Percentiles rank a stretch among this genome's conserved stretches.
Conservation (phyloP, 805 yeast genomes). For the Yarrowia sp. region DNA sequence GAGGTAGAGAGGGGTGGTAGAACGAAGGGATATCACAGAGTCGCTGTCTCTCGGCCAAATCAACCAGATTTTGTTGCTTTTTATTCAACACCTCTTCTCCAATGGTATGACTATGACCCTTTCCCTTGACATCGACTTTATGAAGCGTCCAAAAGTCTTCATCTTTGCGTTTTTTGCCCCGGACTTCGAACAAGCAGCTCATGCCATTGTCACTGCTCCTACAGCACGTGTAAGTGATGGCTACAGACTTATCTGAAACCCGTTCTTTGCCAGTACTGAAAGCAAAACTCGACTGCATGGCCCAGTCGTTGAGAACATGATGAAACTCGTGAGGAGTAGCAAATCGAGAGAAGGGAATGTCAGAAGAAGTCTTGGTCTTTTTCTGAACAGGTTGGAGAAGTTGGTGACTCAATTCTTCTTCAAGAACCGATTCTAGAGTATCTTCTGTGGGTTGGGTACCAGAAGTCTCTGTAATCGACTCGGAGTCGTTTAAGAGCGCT, state of each 20-base stretch:
- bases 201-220: neutral
- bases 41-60: conserved; percentile 6
- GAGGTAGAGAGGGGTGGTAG: conserved; percentile 7
- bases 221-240: conserved; percentile 14
- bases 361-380: neutral
- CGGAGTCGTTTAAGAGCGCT: no score
- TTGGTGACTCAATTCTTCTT: neutral
- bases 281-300: neutral
- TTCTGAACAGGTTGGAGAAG: neutral
- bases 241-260: neutral
- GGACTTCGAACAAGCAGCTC: neutral
- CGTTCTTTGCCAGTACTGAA: conserved; percentile 15
- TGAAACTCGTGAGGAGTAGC: conserved; percentile 6
- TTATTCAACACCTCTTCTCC: neutral
- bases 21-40: conserved; percentile 20
- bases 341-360: conserved; percentile 6
- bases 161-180: conserved; percentile 13
- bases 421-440: neutral
- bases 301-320: conserved; percentile 34
- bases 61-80: neutral
- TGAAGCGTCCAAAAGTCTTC: conserved; percentile 33
- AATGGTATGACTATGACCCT: neutral
- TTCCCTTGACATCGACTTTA: conserved; percentile 9
- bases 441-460: neutral
- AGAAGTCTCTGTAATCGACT: no score